Base-by-base conservation (phyloP, 495 filamentous ascomycete genomes). In the Rhizodiscina lignyota region DNA sequence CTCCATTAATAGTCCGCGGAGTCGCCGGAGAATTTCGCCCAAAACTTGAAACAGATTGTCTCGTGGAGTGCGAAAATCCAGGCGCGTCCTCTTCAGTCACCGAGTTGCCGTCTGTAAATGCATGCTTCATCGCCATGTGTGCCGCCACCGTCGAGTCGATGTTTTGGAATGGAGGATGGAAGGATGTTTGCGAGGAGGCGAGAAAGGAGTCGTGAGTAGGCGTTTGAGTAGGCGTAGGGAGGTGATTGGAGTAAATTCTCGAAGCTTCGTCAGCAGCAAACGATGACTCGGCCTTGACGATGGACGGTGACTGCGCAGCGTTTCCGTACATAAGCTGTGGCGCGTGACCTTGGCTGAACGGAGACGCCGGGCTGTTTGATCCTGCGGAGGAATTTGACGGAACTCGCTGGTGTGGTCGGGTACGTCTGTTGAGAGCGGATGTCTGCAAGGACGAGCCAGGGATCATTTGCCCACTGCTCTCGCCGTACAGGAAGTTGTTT, bases 11-110 rank as follows among this genome's bases (percentile, higher is more conserved):
- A 10, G 62, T 67, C 35, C 65, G 62, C 10, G 71, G 67, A 34
- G 68, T 76, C 36, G 68, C 60, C 2, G 71, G 70, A 3, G 68
- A 73, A 36, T 68, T 62, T 28, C 56, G 49, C 5, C 35, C 67
- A 50, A 63, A 52, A 32, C 61, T 71, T 12, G 68, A 71, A 28
- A 67, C 69, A 4, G 66, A 72, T 26, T 63, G 64, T 18, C 64
- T 56, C 27, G 63, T 44, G 0, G 70, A 70, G 44, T 70, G 61
- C 11, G 62, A 55, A 32, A 56, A 56, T 5, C 41, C 48, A 18
- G 59, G 49, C 16, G 52, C 47, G 0, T 63, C 58, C 18, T 60
- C 54, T 20, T 49, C 30, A 42, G 42, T 18, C 44, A 41, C 37
- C 34, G 60, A 51, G 34, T 66, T 61, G 26, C 70, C 65, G 29